Evolutionary conservation across 2,329 filamentous ascomycete species (phyloP).

Genomic region (Scedosporium aurantiacum): DNA sequence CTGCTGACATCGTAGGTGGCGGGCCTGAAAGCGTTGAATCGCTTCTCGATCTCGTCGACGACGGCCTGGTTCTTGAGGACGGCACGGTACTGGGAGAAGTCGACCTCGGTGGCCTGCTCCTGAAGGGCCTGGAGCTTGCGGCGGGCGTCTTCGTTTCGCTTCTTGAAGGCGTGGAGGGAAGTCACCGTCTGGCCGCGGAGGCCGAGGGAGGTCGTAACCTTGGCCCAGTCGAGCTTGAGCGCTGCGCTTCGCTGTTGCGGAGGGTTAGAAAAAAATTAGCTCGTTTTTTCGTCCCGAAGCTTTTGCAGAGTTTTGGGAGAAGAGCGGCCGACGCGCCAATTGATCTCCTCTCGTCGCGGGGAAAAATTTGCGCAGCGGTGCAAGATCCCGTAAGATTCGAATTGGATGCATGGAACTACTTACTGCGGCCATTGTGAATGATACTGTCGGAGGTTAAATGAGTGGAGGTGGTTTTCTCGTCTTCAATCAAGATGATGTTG

Average conservation of each 20-base stretch:
- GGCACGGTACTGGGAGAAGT: constrained; percentile 88
- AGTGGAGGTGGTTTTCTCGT: constrained; percentile 5
- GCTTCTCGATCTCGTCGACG: constrained; percentile 93
- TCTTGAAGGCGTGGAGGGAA: constrained; percentile 94
- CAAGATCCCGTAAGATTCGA: background rate
- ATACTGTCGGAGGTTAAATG: constrained; percentile 5
- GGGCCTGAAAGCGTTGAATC: constrained; percentile 86
- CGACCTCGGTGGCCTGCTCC: constrained; percentile 75
- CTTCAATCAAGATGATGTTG: constrained; percentile 6
- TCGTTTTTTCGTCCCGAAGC: background rate
- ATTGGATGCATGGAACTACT: constrained; percentile 1
- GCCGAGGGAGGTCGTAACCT: constrained; percentile 86
- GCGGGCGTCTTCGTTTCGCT: constrained; percentile 97
- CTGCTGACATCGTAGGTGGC: constrained; percentile 82
- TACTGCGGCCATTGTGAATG: constrained; percentile 8
- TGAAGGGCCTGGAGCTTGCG: constrained; percentile 79
- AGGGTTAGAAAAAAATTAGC: constrained; percentile 5
- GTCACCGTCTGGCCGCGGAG: constrained; percentile 89
- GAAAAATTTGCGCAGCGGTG: background rate
- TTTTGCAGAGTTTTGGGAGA: background rate
- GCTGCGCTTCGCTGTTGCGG: constrained; percentile 81
- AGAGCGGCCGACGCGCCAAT: background rate
- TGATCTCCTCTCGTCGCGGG: background rate
- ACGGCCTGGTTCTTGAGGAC: constrained; percentile 93
- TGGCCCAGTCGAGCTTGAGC: constrained; percentile 98